Evolutionary conservation across 2,329 filamentous ascomycete species (phyloP).

Genomic region (Aspergillus glaucus): DNA sequence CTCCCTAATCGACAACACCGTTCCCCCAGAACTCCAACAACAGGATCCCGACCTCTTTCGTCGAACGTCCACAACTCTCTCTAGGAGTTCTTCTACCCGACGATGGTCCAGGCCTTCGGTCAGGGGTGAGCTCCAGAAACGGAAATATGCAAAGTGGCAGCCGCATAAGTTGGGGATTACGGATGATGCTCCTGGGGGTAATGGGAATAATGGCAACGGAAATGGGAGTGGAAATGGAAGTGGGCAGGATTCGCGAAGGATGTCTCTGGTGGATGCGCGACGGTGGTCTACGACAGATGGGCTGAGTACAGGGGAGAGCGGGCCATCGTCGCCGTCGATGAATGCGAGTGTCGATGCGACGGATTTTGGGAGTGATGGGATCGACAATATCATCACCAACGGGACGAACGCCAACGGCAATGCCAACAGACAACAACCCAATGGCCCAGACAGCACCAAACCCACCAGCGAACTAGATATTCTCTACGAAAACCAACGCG

Average conservation of each 20-base stretch:
- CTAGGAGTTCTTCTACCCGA: constrained; percentile 15
- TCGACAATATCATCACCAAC: not conserved
- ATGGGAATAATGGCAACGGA: not conserved
- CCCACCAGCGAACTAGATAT: constrained; percentile 63
- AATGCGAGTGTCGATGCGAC: not conserved
- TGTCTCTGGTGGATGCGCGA: not conserved
- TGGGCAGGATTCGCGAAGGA: not conserved
- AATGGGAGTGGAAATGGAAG: not conserved
- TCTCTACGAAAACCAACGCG: constrained; percentile 92
- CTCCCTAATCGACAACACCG: constrained; percentile 37
- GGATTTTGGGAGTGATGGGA: not conserved
- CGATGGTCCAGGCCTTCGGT: constrained; percentile 24
- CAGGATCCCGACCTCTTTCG: constrained; percentile 6
- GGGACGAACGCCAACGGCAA: not conserved
- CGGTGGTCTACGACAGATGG: not conserved
- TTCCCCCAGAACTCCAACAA: constrained; percentile 18
- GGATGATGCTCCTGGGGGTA: constrained; percentile 5
- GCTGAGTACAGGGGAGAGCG: not conserved
- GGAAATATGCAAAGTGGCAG: constrained; percentile 47
- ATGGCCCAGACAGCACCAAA: constrained; percentile 11
- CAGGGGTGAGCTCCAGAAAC: constrained; percentile 32
- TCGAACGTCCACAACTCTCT: constrained; percentile 3
- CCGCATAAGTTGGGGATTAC: constrained; percentile 50
- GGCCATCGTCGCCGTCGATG: not conserved
- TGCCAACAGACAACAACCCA: not conserved